Evolutionary conservation across 2,329 filamentous ascomycete genomes (phyloP).

Genomic region (Fonsecaea nubica): DNA sequence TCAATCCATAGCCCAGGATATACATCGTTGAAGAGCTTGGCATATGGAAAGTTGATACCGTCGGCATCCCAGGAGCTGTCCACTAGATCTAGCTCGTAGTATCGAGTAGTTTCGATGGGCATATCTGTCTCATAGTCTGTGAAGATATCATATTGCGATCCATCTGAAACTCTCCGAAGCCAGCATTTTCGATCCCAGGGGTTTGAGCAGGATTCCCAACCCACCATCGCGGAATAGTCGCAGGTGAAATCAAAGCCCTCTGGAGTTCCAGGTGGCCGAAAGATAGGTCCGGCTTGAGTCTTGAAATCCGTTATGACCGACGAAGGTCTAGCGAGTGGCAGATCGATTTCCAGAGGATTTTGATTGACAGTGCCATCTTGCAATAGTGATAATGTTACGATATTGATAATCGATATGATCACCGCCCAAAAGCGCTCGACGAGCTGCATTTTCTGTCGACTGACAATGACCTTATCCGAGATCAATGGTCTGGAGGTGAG

Average conservation of each 20-base stretch:
- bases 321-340: too few species aligned
- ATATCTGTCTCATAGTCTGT: constrained; percentile 23
- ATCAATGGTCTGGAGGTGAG: too few species aligned
- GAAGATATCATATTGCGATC: constrained; percentile 15
- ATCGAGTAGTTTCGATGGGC: constrained; percentile 20
- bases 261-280: too few species aligned
- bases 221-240: constrained; percentile 5
- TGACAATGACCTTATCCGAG: too few species aligned
- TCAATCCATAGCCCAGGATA: constrained; percentile 61
- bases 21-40: constrained; percentile 58
- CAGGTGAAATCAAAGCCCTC: background rate
- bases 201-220: constrained; percentile 19
- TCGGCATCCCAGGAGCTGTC: constrained; percentile 13
- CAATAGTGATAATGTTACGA: too few species aligned
- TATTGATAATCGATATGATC: too few species aligned
- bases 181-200: constrained; percentile 17
- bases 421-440: too few species aligned
- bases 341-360: too few species aligned
- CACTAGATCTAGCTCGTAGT: constrained; percentile 21
- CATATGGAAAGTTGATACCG: constrained; percentile 31
- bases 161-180: constrained; percentile 14
- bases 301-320: too few species aligned
- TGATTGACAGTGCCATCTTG: too few species aligned
- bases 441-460: too few species aligned
- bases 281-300: too few species aligned